Base-by-base conservation (phyloP, 768 basidiomycete genomes). In the Artomyces pyxidatus region DNA sequence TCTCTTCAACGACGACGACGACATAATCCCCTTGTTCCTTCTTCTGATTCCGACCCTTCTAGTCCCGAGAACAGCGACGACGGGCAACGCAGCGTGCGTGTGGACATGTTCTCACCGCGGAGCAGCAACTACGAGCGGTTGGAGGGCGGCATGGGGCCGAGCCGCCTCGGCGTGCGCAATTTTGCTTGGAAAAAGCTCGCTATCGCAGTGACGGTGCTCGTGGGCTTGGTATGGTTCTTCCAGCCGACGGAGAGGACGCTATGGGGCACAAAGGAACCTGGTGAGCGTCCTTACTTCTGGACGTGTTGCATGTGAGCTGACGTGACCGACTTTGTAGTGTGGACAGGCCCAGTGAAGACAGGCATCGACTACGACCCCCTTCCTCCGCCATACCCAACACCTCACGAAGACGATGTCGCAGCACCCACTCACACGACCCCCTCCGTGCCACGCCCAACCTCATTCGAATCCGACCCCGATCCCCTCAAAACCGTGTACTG, bases 391-490 rank as follows among this genome's bases (percentile, higher is more conserved):
- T 35, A 35, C 32, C 35, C n/a, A 22, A 35, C 32, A 35, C 3
- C 12, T 14, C 32, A 35, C 32, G 16, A 1, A 10, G 22, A 5
- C 22, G 22, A 38, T n/a, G 41, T 29, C 25, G 4, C 25, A 17
- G 0, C 45, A 3, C 17, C 48, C 37, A 29, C 48, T 11, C 39
- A 26, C 19, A 16, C 41, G 4, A 10, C 44, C 8, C 52, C 38
- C 25, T 32, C 50, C 39, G 17, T 14, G 52, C 16, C 44, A 42
- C 11, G 67, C 38, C 80, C 80, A 1, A 71, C 72, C 3, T 81
- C 88, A 0, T 81, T 77, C 57, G 83, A 82, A 39, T 76, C 78
- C 16, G 90, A 94, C 60, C 78, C 83, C 0, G 79, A 95, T 66
- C 84, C 79, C 0, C 65, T 75, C 29, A 76, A 75, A 53, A 93